Percentiles rank a stretch among this genome's conserved stretches.
phyloP scores from a whole-genome alignment of 2,329 filamentous ascomycete species.

The Cladosporium halotolerans region DNA sequence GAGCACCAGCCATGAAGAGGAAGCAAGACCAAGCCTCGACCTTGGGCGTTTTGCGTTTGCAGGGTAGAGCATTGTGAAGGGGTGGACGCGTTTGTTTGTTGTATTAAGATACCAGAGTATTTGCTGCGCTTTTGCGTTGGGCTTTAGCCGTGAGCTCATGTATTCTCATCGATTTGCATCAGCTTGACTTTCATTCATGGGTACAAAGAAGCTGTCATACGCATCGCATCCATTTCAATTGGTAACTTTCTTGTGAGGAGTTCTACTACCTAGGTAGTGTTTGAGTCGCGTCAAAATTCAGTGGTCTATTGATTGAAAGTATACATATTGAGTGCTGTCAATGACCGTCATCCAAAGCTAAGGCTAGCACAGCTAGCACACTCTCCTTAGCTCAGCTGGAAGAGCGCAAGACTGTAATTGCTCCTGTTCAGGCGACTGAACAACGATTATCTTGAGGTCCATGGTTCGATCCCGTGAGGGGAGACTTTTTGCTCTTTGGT shows the following conservation, averaged over 20 bases:
- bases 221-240: too few relatives aligned
- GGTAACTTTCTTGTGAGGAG: too few relatives aligned
- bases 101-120: neutral
- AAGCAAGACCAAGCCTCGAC: neutral
- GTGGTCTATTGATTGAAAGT: neutral
- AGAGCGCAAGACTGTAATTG: neutral
- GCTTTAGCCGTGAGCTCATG: too few relatives aligned
- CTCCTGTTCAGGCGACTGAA: neutral
- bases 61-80: neutral
- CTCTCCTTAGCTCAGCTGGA: conserved; percentile 10
- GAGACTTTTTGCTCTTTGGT: neutral
- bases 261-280: too few relatives aligned
- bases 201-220: too few relatives aligned
- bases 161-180: too few relatives aligned
- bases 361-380: neutral
- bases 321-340: neutral
- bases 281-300: neutral
- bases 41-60: conserved; percentile 5
- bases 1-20: conserved; percentile 2
- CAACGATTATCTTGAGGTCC: conserved; percentile 2
- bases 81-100: neutral
- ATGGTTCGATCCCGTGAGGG: conserved; percentile 4
- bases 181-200: too few relatives aligned
- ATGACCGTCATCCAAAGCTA: neutral
- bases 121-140: neutral